Base-by-base conservation (phyloP, 1,284 basidiomycete genomes). In the Malassezia furfur region DNA sequence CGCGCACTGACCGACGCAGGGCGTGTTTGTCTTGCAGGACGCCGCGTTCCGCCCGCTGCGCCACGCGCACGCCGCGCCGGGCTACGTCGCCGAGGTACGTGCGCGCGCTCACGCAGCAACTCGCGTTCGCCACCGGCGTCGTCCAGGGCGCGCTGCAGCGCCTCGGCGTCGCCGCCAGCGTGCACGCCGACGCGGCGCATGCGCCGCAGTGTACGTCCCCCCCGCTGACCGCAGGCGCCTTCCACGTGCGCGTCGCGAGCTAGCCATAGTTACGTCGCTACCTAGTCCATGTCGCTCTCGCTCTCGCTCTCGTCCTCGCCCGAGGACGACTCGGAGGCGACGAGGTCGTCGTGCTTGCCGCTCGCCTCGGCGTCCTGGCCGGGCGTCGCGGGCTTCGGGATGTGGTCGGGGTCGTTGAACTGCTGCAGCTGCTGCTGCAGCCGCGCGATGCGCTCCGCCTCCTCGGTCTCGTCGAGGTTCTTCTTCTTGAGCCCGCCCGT, bases 1-100 rank as follows among this genome's bases (percentile, higher is more conserved):
- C 21, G 12, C 45, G n/a, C 8, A 10, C 41, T 47, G 8, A 35
- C 50, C 25, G 8, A 35, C 50, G 15, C 55, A 91, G 88, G 91
- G 91, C 11, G 84, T 93, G 5, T 96, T 91, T 64, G 91, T 96
- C 1, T 79, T 96, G 1, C 89, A 93, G 77, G 90, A 93, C 64
- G 88, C 91, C 63, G 76, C 83, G 0, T 94, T 94, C 78, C 87
- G 86, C 62, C 88, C 91, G 0, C 82, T 94, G 44, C 76, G 91
- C 50, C 19, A 14, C n/a, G n/a, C 31, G 30, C 12, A 7, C 41
- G 38, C 11, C 30, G 32, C 28, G 22, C 44, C n/a, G 38, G 19
- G 17, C 15, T 57, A 41, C 9, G 44, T 48, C 12, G 30, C 43
- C 7, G 14, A 43, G 40, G 40, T 43, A 43, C 22, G 40, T 22